A percentile compares a stretch with the other conserved stretches of the same genome.
Evolutionary conservation across 140 eudicot genomes (phyloP).

Genomic region (Flaveria floridana): DNA sequence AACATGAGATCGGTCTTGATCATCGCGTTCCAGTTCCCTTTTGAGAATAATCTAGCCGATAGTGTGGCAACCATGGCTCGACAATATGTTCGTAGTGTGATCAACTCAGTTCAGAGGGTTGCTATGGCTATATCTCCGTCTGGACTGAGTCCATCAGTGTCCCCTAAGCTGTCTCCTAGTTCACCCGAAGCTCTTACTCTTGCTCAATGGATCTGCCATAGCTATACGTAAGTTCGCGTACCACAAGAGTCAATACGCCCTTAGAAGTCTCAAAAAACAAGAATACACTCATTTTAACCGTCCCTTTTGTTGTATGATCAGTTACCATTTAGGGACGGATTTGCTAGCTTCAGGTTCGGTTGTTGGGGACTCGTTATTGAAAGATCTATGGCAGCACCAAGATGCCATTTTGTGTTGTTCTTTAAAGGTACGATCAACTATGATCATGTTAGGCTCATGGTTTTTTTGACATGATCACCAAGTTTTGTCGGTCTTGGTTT

Average conservation of each 20-base stretch:
- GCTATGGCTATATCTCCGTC: slow-evolving; percentile 92
- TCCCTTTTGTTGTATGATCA: slow-evolving; percentile 32
- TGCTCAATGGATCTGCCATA: slow-evolving; percentile 90
- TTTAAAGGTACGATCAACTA: slow-evolving; percentile 56
- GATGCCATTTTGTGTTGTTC: slow-evolving; percentile 98
- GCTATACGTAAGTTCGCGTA: slow-evolving; percentile 62
- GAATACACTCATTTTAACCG: neutral
- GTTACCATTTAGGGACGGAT: slow-evolving; percentile 77
- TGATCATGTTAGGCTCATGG: neutral
- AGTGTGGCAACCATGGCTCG: slow-evolving; percentile 94
- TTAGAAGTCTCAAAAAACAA: neutral
- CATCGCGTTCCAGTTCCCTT: slow-evolving; percentile 91
- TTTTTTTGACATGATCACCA: neutral
- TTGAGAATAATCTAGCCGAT: slow-evolving; percentile 72
- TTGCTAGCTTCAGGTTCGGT: slow-evolving; percentile 60
- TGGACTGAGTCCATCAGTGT: slow-evolving; percentile 55
- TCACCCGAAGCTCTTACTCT: slow-evolving; percentile 92
- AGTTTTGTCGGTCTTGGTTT: slow-evolving; percentile 15
- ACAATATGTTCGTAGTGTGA: slow-evolving; percentile 86
- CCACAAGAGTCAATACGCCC: neutral
- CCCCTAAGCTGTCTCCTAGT: slow-evolving; percentile 63
- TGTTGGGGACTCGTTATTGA: slow-evolving; percentile 59
- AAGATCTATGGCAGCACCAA: slow-evolving; percentile 90
- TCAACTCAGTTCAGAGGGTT: slow-evolving; percentile 90
- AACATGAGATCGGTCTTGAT: slow-evolving; percentile 70